Evolutionary conservation across 768 basidiomycete genomes (phyloP), one percentile per base, ranked within the genome.

Genomic region (Vishniacozyma victoriae): DNA sequence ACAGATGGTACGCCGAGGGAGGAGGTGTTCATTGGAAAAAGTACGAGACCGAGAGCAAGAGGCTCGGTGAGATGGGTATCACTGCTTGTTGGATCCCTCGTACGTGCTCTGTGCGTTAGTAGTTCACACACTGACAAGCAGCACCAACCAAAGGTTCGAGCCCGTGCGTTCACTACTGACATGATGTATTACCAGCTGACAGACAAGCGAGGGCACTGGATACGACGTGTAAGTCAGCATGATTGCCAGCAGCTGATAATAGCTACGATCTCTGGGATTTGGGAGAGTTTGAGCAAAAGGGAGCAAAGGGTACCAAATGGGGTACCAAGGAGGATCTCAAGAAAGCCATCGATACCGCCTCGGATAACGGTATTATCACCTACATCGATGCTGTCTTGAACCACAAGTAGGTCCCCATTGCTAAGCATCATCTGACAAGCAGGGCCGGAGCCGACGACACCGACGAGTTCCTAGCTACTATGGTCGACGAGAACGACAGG

Each of bases 371-470:
- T 4, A 78, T 96, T 15, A 82, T 85, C 54, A 78, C 89, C 29
- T 72, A 88, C 20, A 82, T 91, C 40, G 90, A 93, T 58, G 88
- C 88, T 1, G 87, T 96, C 3, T 76, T 96, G 50, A 92, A 92
- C 71, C 74, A 76, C 70, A 74, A 70, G 90, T 90, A 54, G 64
- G 60, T 48, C 22, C n/a, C 9, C 29, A 33, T 33, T 33, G 29
- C 29, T 33, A 9, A 9, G 29, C 29, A n/a, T n/a, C 33, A 15
- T 13, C 36, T 6, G 85, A 87, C 62, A 86, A 41, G 16, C 33
- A 90, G 74, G 74, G 88, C 64, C 31, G 91, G 91, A 27, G 91
- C 81, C 12, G 91, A 95, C 69, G 76, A 81, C 59, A 60, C 70
- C 7, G 91, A 95, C 72, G 73, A 64, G 0, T 84, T 88, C 67